These are phyloP conservation scores for Rosa multiflora DNA, from an alignment of 306 rosid genomes.

Conservation along the genomic window DNA sequence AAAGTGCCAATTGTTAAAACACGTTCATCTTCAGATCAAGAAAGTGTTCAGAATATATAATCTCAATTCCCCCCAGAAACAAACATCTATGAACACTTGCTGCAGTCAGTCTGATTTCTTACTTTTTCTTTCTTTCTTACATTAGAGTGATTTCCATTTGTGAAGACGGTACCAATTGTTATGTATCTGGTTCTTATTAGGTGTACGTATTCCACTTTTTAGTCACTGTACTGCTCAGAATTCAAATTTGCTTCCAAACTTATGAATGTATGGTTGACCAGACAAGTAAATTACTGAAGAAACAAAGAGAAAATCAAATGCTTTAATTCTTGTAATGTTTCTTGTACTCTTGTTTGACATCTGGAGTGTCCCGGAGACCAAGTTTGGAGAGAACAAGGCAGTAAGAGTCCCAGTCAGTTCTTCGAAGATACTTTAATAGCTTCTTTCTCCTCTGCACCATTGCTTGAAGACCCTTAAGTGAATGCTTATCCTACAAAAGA, in stretches of 20 bases:
- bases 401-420: conserved; percentile 93
- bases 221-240: no score
- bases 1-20: background rate
- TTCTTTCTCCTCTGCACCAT: conserved; percentile 88
- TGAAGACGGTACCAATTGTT: background rate
- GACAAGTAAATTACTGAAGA: background rate
- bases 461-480: conserved; percentile 75
- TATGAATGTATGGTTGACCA: background rate
- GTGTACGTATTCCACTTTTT: no score
- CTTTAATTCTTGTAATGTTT: conserved; percentile 8
- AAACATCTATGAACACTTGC: no score
- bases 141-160: background rate
- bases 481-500: conserved; percentile 79
- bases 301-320: background rate
- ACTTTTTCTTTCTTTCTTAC: no score
- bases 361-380: conserved; percentile 89
- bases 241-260: background rate
- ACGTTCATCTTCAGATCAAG: background rate
- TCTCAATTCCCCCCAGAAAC: no score
- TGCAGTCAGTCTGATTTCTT: background rate
- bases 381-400: conserved; percentile 72
- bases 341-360: conserved; percentile 35
- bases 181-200: background rate
- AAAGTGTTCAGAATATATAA: background rate
- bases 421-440: conserved; percentile 77